Base-by-base conservation (phyloP, 805 yeast species). In the Zygoascus ofunaensis region DNA sequence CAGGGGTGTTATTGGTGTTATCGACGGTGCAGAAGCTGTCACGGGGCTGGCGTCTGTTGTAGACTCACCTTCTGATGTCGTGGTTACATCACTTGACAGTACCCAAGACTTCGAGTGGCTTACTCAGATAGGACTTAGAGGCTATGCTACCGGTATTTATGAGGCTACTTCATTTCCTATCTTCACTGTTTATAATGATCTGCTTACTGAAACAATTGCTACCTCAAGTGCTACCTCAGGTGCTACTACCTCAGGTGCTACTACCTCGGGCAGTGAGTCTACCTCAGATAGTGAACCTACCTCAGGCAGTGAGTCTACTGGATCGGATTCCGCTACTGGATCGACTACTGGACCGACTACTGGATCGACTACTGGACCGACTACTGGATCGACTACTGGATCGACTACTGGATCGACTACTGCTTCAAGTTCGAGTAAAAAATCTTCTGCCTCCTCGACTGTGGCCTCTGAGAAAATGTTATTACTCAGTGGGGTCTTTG, bases 31-130 rank as follows among this genome's bases (percentile, higher is more conserved):
- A 7, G 7, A 7, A 26, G 7, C 30, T 12, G 30, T 12, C 30
- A 26, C 30, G 10, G 30, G 12, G 10, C 10, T 8, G 12, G 7
- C 30, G 10, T 8, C 30, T 26, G 30, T 12, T 12, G 30, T 26
- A 26, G 30, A 8, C 10, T 7, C 7, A 7, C 30, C 30, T 26
- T 46, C 54, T 20, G 62, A 60, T 17, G 40, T 38, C 17, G 35
- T 37, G 18, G 62, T 60, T 3, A 52, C 60, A 2, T n/a, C n/a
- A n/a, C 44, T 42, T 14, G 32, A 7, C 32, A 26, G 10, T 26
- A 26, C 30, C 12, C 30, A 8, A 7, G 12, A 7, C 10, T 26
- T 26, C 12, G 30, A 26, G 12, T 8, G 30, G 7, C 10, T 8
- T 12, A 26, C 10, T 26, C 10, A 26, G 10, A 8, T 8, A 8